Evolutionary conservation across 306 rosid genomes (phyloP), one percentile per base, ranked within the genome.

Genomic region (Lotus japonicus): DNA sequence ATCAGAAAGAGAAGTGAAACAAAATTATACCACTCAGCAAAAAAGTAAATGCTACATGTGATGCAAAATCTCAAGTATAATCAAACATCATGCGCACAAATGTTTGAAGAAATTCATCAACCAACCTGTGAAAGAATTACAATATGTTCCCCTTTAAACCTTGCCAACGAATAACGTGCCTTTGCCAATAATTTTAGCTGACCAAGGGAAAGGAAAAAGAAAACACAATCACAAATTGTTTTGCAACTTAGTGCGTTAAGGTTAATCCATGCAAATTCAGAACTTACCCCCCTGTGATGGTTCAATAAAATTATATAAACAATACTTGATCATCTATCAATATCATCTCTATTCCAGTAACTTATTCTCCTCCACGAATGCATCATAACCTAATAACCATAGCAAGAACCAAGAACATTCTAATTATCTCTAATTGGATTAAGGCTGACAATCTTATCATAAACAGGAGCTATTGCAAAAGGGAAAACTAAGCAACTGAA

Each of bases 111-210:
- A 69, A 57, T 45, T 14, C 50, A n/a, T 84, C 57, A 57, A 59
- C 84, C 68, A 65, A 94, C 99, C 97, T 88, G 99, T 17, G 96
- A 94, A 58, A 94, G 78, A 73, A 90, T 88, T 64, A 94, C 99
- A 39, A 94, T 90, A 68, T 94, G 97, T 77, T 94, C 97, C 51
- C 90, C 97, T 72, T 86, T 79, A 87, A 94, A 94, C 75, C 83
- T 83, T 67, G 97, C 92, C 75, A 81, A 74, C 36, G 99, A 88
- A 79, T 88, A 90, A 15, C 96, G 99, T 23, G 99, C 95, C 81
- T 88, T 90, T 6, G 92, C 89, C 88, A 94, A 72, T 55, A 94
- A 82, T 64, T 85, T 86, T 59, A 94, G 81, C 99, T 94, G 85
- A 73, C 52, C 80, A 70, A 49, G 68, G 7, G 53, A 38, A 74